Percentiles rank a stretch among this genome's conserved stretches.
Conservation (phyloP, 768 basidiomycete genomes). For the Lentinula edodes region DNA sequence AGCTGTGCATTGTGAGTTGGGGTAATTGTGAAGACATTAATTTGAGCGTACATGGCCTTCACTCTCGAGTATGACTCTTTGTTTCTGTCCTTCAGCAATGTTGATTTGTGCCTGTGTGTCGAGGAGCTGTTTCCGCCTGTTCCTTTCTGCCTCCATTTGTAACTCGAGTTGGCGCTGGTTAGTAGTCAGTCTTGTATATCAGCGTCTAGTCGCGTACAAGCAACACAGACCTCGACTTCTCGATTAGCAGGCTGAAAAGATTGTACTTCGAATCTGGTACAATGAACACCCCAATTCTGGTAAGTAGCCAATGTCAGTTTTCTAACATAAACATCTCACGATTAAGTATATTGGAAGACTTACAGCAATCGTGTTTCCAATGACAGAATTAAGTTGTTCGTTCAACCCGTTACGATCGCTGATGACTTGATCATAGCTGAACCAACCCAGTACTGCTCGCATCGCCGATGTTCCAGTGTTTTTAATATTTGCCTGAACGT, state of each 20-base stretch:
- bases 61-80: conserved; percentile 48
- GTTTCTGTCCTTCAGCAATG: conserved; percentile 54
- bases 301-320: not conserved
- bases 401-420: conserved; percentile 51
- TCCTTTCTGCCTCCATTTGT: conserved; percentile 56
- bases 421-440: conserved; percentile 48
- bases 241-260: conserved; percentile 54
- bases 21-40: not conserved
- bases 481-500: conserved; percentile 42
- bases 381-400: conserved; percentile 37
- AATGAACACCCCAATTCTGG: conserved; percentile 53
- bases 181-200: not conserved
- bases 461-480: conserved; percentile 52
- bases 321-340: not conserved
- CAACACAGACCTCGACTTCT: conserved; percentile 44
- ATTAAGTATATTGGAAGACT: conserved; percentile 3
- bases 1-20: conserved; percentile 20
- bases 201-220: not conserved
- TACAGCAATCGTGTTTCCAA: conserved; percentile 43
- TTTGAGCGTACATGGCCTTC: conserved; percentile 39
- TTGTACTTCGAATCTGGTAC: conserved; percentile 55
- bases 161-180: conserved; percentile 50
- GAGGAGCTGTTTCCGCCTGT: conserved; percentile 49
- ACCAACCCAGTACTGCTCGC: conserved; percentile 47
- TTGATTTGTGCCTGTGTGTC: conserved; percentile 56